These are phyloP conservation scores for Globisporangium barbulae DNA, from an alignment of 352 stramenopile species.

Conservation along the genomic window DNA sequence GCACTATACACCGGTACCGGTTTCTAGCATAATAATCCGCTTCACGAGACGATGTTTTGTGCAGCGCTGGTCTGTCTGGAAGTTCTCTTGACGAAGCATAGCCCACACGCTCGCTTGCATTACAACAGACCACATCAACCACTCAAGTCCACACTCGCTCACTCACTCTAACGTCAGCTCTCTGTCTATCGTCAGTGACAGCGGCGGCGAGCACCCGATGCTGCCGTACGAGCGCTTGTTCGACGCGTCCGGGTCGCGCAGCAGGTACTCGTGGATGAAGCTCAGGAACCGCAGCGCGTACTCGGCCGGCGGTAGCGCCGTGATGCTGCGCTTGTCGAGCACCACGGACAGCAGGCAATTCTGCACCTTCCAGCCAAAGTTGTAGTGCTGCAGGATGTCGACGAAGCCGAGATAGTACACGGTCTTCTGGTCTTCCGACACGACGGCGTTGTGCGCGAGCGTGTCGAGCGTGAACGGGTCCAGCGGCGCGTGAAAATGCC, in stretches of 20 bases:
- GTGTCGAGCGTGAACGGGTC: slow-evolving; percentile 45
- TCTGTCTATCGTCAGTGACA: slow-evolving; percentile 14
- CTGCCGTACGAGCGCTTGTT: slow-evolving; percentile 72
- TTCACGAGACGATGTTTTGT: too few species aligned
- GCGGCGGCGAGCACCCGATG: slow-evolving; percentile 34
- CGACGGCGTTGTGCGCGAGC: slow-evolving; percentile 72
- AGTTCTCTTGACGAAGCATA: background rate
- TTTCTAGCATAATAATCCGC: background rate
- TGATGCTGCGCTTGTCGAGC: slow-evolving; percentile 76
- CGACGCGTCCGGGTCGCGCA: slow-evolving; percentile 54
- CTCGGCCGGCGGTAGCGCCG: slow-evolving; percentile 73
- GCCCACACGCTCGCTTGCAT: background rate
- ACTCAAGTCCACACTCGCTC: slow-evolving; percentile 1
- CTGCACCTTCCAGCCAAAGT: slow-evolving; percentile 82
- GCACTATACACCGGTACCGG: background rate
- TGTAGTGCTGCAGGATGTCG: slow-evolving; percentile 86
- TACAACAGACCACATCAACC: slow-evolving; percentile 3
- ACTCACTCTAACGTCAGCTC: slow-evolving; percentile 2
- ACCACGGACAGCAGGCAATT: slow-evolving; percentile 67
- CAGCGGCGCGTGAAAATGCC: slow-evolving; percentile 46
- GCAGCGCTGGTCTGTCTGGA: too few species aligned
- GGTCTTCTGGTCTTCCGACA: slow-evolving; percentile 62
- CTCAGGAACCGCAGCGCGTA: slow-evolving; percentile 84
- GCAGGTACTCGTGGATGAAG: slow-evolving; percentile 83
- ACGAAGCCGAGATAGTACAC: slow-evolving; percentile 87